Conservation (phyloP, 2,329 filamentous ascomycete species). For the Fusarium avenaceum region DNA sequence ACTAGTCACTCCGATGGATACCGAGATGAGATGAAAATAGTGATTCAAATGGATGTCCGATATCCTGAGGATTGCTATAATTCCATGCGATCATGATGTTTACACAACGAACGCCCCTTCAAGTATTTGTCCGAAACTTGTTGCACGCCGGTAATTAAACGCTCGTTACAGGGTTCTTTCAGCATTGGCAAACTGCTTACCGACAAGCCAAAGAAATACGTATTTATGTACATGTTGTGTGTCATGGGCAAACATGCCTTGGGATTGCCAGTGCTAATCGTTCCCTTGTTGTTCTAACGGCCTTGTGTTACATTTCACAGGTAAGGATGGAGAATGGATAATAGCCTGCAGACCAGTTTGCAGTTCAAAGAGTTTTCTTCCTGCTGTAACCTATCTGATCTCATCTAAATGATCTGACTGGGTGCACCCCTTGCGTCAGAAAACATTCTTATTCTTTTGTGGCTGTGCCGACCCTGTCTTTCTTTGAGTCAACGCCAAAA, state of each 20-base stretch:
- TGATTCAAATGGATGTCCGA: neutral
- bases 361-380: conserved; percentile 3
- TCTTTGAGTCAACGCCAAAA: conserved; percentile 6
- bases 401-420: conserved; percentile 26
- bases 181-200: neutral
- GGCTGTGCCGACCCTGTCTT: conserved; percentile 15
- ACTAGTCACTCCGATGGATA: neutral
- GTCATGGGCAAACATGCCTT: conserved; percentile 19
- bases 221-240: conserved; percentile 8
- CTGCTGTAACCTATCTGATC: conserved; percentile 25
- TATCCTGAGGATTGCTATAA: neutral
- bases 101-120: conserved; percentile 5
- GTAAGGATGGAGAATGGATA: conserved; percentile 4
- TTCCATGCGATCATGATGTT: neutral
- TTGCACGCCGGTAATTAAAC: conserved; percentile 25
- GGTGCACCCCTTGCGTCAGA: conserved; percentile 3
- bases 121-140: conserved; percentile 15
- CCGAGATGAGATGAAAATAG: conserved; percentile 1
- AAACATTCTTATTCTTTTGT: conserved; percentile 26
- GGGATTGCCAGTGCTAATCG: conserved; percentile 5
- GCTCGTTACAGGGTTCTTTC: neutral
- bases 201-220: conserved; percentile 8
- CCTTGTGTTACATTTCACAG: conserved; percentile 27
- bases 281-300: conserved; percentile 12
- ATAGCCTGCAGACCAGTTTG: conserved; percentile 7